Conservation (phyloP, 805 yeast genomes). For the Saturnispora quitensis region DNA sequence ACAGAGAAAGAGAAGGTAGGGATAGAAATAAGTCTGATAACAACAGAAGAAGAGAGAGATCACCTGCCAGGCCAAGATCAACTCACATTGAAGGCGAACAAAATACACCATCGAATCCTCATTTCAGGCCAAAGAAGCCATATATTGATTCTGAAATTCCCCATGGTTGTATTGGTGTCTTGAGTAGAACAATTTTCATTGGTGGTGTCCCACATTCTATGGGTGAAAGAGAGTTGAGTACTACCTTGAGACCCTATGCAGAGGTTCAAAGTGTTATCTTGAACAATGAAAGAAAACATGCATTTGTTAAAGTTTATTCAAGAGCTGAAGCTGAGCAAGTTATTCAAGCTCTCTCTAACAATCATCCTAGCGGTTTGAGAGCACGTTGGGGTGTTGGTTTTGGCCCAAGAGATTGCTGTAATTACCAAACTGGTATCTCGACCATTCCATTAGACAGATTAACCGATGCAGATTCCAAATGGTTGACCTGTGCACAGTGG, state of each 20-base stretch:
- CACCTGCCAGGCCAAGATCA: constrained; percentile 31
- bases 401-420: constrained; percentile 98
- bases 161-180: constrained; percentile 70
- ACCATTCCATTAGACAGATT: constrained; percentile 79
- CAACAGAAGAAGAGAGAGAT: constrained; percentile 45
- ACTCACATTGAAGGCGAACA: constrained; percentile 43
- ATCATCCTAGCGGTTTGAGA: constrained; percentile 61
- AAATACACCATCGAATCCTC: constrained; percentile 63
- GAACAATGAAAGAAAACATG: constrained; percentile 86
- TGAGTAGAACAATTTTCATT: constrained; percentile 82
- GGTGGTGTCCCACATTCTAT: constrained; percentile 86
- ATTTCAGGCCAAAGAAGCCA: constrained; percentile 67
- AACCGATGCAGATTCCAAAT: constrained; percentile 87
- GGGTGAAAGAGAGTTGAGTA: constrained; percentile 65
- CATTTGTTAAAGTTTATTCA: constrained; percentile 89
- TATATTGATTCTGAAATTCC: constrained; percentile 65
- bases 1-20: constrained; percentile 25
- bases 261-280: constrained; percentile 86
- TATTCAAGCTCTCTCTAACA: constrained; percentile 52
- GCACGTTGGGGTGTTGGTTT: constrained; percentile 99
- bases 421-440: constrained; percentile 83
- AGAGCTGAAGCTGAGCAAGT: constrained; percentile 87
- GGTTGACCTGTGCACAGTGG: constrained; percentile 89
- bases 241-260: constrained; percentile 72
- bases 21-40: constrained; percentile 15